Conservation (phyloP, 2,329 filamentous ascomycete genomes). For the Nothopassalora personata region DNA sequence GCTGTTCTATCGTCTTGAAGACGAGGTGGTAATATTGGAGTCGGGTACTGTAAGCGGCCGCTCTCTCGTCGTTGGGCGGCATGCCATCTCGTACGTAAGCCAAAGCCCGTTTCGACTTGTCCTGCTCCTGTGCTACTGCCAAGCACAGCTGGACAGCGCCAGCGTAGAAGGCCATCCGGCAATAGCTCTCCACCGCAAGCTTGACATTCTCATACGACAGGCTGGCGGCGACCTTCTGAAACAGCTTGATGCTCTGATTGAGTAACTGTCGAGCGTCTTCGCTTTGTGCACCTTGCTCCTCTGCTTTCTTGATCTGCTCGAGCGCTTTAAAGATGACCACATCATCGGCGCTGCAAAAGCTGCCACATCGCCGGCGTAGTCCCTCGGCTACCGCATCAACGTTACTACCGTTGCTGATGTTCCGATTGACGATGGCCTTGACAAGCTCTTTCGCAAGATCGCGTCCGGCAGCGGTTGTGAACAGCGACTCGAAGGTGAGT, state of each 20-base stretch:
- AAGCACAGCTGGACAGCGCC: constrained; percentile 82
- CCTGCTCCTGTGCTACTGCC: constrained; percentile 73
- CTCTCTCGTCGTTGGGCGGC: constrained; percentile 65
- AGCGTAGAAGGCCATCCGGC: constrained; percentile 80
- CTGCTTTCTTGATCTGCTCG: constrained; percentile 84
- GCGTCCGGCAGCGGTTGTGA: constrained; percentile 71
- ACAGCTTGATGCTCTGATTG: constrained; percentile 82
- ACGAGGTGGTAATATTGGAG: constrained; percentile 82
- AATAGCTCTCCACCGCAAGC: constrained; percentile 72
- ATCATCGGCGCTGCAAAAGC: constrained; percentile 95
- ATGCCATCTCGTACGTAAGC: constrained; percentile 82
- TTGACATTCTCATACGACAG: constrained; percentile 71
- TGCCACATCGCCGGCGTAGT: constrained; percentile 84
- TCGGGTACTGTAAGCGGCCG: constrained; percentile 62
- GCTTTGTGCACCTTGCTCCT: constrained; percentile 68
- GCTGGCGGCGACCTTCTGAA: constrained; percentile 80
- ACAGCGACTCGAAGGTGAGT: constrained; percentile 83
- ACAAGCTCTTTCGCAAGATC: constrained; percentile 91
- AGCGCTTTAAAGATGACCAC: constrained; percentile 98
- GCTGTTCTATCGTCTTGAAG: constrained; percentile 69
- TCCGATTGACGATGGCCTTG: constrained; percentile 96
- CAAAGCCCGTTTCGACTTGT: constrained; percentile 79
- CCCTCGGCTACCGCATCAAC: constrained; percentile 96
- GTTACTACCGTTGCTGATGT: constrained; percentile 93
- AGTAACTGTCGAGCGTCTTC: constrained; percentile 73